Evolutionary conservation across 129 eudicot species (phyloP), one percentile per base, ranked within the genome.

Genomic region (carrot (Daucus carota)): DNA sequence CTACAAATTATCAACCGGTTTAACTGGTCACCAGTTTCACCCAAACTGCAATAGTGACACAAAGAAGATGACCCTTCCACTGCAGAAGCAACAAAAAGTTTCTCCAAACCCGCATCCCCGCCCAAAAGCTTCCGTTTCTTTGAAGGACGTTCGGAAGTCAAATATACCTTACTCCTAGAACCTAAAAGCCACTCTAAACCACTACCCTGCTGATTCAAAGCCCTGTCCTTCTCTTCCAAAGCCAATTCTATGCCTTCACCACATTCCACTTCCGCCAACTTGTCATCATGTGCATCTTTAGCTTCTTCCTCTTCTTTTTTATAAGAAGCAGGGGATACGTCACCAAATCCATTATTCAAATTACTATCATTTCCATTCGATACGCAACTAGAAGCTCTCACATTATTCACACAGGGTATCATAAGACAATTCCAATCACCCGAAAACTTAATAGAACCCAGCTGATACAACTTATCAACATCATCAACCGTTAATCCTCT

Each of bases 141-240:
- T 0, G 96, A 80, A 72, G 99, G 99, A 48, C 97, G 83, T 72
- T 90, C 93, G 2, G 97, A 77, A 1, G 94, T 83, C 84, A 92
- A 74, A 82, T 89, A 88, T 20, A 89, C 71, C 88, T 90, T 95
- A 72, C 77, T 89, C 79, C 96, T 85, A 59, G 97, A 95, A 66
- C 99, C 99, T 86, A 95, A 85, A 76, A 95, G 92, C 99, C 99
- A 95, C 81, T 95, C 97, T 48, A 95, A 85, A 70, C 99, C 96
- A 76, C 86, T 88, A 86, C 78, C 75, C 38, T 63, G 74, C 36
- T 78, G 83, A 2, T 81, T 83, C 43, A 75, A 73, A 43, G 77
- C 59, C 22, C 43, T 50, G 44, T 70, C 75, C 72, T 72, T 77
- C 24, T 79, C 84, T 8, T 67, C 80, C 34, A 29, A 32, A 52